These are phyloP conservation scores for Colletotrichum sp. DNA, from an alignment of 2,329 filamentous ascomycete genomes.

Conservation along the genomic window DNA sequence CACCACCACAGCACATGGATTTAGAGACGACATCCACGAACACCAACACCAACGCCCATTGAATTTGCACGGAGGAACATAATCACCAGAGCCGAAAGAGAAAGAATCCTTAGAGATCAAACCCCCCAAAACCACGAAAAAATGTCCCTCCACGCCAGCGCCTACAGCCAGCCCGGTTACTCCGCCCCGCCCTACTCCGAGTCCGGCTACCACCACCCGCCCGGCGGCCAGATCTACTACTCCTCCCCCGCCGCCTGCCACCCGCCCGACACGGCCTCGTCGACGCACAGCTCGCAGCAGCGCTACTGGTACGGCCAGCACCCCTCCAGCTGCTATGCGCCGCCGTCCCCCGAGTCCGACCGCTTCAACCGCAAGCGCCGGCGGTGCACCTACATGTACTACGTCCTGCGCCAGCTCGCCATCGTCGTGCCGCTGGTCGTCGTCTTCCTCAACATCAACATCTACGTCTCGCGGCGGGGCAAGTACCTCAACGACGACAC, in stretches of 20 bases:
- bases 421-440: constrained; percentile 35
- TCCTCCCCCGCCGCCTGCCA: neutral
- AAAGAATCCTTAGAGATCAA: neutral
- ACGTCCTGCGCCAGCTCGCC: constrained; percentile 41
- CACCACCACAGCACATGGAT: neutral
- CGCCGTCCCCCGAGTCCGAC: constrained; percentile 1
- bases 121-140: neutral
- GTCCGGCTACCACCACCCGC: constrained; percentile 10
- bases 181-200: constrained; percentile 16
- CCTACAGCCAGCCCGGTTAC: constrained; percentile 15
- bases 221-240: constrained; percentile 11
- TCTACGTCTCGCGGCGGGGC: constrained; percentile 20
- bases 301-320: constrained; percentile 13
- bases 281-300: neutral
- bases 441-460: constrained; percentile 22
- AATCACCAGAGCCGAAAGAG: neutral
- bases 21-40: neutral
- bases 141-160: constrained; percentile 14
- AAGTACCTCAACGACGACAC: constrained; percentile 20
- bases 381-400: constrained; percentile 40
- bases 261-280: neutral
- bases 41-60: neutral
- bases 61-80: neutral
- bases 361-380: constrained; percentile 17
- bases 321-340: neutral